Base-by-base conservation (phyloP, 805 yeast species). In the Teunomyces gatunensis region DNA sequence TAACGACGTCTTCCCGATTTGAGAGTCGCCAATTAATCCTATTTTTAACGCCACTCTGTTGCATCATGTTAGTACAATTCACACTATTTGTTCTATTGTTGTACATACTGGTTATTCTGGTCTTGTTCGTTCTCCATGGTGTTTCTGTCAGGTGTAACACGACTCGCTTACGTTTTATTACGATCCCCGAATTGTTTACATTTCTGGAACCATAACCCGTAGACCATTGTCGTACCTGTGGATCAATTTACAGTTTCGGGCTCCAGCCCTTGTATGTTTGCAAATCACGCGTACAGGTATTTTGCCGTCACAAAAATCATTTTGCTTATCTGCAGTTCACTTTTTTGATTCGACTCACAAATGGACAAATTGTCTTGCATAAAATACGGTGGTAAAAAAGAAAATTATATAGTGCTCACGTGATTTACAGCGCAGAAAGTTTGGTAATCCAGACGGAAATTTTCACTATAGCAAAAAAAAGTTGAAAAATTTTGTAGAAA, bases 11-110 rank as follows among this genome's bases (percentile, higher is more conserved):
- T 92, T 92, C 4, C 99, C 99, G 5, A 91, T 90, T 60, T 89
- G 95, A 2, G 96, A 95, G 66, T 92, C 98, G 5, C 99, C 99
- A 43, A 92, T 81, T 41, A 92, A 79, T 2, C 97, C 98, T 15
- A 92, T 90, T 59, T 92, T 94, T 42, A 92, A 69, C 1, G 88
- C 81, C 25, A 84, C 87, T 49, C 77, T 73, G 52, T 1, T 20
- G 3, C 5, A 32, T 13, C 20, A 3, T 12, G 58, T 65, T 64
- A 61, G 67, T 64, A 50, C 34, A 12, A 13, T n/a, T 7, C 5
- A 11, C 5, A 11, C 11, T 5, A 21, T 6, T 18, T 17, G 27
- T 18, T 18, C 7, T 18, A 28, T 13, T 11, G 41, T 32, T 20
- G 30, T 28, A 68, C 74, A 45, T 67, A 69, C 74, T 69, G 73